Evolutionary conservation across 768 basidiomycete genomes (phyloP), one percentile per base, ranked within the genome.

Genomic region (Inosperma sp.): DNA sequence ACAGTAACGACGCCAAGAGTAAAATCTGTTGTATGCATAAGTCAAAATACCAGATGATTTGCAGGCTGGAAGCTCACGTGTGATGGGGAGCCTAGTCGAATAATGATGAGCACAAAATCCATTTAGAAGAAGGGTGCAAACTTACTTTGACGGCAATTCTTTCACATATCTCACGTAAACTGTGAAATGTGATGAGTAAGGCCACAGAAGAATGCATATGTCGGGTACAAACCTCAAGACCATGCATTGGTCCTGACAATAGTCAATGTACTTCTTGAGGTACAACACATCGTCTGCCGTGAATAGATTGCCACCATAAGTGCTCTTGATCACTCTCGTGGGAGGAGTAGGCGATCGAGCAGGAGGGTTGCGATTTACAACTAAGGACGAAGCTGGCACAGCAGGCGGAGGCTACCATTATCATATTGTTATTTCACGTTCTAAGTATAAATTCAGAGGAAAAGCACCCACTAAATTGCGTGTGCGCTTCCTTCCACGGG

Each of bases 1-100:
- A 71, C 90, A 93, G 61, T 92, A 93, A 36, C 90, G 81, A 33
- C 90, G 79, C 90, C 90, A 93, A 1, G 89, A 92, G 63, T 90
- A 92, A 64, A 92, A 92, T 9, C 88, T 91, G 46, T 21, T 27
- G 31, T 25, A 33, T 35, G 13, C n/a, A 56, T 45, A 46, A 26
- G 25, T 26, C 14, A 43, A 35, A 49, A 9, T 17, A 37, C 16
- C 8, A 40, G 17, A 49, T n/a, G n/a, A n/a, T 17, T 31, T n/a
- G 19, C 6, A 14, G 9, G 40, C 13, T 5, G 34, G 42, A n/a
- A 22, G 57, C 82, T 59, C 71, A 89, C 86, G 90, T 91, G 67
- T 93, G 90, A 66, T 93, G 90, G 14, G 90, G 89, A 22, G 90
- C 89, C 85, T 88, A 56, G 52, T 1, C 41, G 45, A 30, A 51